A percentile compares a stretch with the other conserved stretches of the same genome.
These are phyloP conservation scores for Kodamaea plutei DNA, from an alignment of 1,139 yeast species.

Conservation along the genomic window DNA sequence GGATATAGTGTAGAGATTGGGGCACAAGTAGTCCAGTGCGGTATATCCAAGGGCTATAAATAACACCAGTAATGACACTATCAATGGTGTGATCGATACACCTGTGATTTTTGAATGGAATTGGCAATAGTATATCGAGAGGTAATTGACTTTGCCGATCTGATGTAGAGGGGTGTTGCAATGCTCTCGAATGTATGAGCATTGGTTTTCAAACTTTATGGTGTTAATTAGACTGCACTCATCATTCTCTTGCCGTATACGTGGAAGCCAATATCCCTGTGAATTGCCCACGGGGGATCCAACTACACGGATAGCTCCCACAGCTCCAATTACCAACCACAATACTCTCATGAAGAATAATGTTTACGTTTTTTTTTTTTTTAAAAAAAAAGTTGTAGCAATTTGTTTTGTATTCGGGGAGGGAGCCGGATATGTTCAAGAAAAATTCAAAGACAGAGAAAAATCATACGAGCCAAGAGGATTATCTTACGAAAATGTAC, in stretches of 20 bases:
- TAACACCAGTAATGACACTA: constrained; percentile 30
- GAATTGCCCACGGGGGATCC: background rate
- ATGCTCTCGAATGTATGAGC: constrained; percentile 35
- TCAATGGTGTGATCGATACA: constrained; percentile 14
- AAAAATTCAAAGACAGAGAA: too few relatives aligned
- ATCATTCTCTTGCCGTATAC: constrained; percentile 3
- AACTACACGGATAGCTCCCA: background rate
- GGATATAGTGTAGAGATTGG: constrained; percentile 65
- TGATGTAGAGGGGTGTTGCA: constrained; percentile 34
- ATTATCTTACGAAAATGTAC: constrained; percentile 54
- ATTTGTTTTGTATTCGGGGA: too few relatives aligned
- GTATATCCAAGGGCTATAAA: constrained; percentile 67
- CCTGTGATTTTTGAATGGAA: constrained; percentile 5
- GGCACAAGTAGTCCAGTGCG: constrained; percentile 73
- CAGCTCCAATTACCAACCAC: constrained; percentile 1
- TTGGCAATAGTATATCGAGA: constrained; percentile 17
- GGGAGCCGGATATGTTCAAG: too few relatives aligned
- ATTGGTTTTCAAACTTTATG: constrained; percentile 33
- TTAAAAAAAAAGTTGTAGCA: too few relatives aligned
- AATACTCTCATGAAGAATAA: constrained; percentile 1
- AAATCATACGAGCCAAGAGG: too few relatives aligned
- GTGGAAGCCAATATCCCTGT: constrained; percentile 1
- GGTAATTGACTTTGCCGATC: constrained; percentile 16
- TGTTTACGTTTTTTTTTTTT: too few relatives aligned
- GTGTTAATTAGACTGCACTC: constrained; percentile 13